Evolutionary conservation across 1,139 yeast genomes (phyloP), one percentile per base, ranked within the genome.

Genomic region (Zhuliangozyma blackwelliae): DNA sequence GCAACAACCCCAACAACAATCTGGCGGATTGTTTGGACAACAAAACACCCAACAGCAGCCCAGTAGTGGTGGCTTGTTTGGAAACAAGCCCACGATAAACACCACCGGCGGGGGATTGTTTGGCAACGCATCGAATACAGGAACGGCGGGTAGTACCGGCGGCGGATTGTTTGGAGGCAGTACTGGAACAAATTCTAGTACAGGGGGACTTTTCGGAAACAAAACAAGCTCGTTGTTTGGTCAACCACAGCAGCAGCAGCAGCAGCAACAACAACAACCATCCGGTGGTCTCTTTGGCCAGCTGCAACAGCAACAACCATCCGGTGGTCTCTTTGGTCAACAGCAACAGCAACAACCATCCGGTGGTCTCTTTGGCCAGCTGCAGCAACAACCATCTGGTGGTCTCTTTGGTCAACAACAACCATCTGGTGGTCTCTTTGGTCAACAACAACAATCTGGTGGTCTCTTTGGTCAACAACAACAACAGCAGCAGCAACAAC

Each of bases 101-200:
- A 10, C 47, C 53, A 34, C 40, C 9, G 28, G 58, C n/a, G 59
- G 65, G 12, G 56, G 57, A 16, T 34, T 53, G 27, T 50, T 53
- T 44, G 59, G 57, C 21, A 38, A 25, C 31, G 45, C 40, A 33
- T 26, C 35, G 19, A 33, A 31, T 21, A 27, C 35, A 13, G 19
- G 35, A 29, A 33, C 16, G 25, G 44, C 36, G 22, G 22, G 22
- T 21, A n/a, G n/a, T 9, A 38, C 37, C 22, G 48, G 43, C 16
- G 57, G 61, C 10, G 61, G 62, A 2, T 42, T 55, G 10, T 57
- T 57, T 41, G 61, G n/a, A n/a, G n/a, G 62, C 3, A 44, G 32
- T 29, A 7, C 22, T 7, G 22, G 22, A 7, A 7, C 22, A 5
- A 43, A 39, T 22, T 44, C 44, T 29, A 29, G 35, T n/a, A 38